phyloP scores from a whole-genome alignment of 2,329 filamentous ascomycete species.

The Raffaelea deltoideospora region DNA sequence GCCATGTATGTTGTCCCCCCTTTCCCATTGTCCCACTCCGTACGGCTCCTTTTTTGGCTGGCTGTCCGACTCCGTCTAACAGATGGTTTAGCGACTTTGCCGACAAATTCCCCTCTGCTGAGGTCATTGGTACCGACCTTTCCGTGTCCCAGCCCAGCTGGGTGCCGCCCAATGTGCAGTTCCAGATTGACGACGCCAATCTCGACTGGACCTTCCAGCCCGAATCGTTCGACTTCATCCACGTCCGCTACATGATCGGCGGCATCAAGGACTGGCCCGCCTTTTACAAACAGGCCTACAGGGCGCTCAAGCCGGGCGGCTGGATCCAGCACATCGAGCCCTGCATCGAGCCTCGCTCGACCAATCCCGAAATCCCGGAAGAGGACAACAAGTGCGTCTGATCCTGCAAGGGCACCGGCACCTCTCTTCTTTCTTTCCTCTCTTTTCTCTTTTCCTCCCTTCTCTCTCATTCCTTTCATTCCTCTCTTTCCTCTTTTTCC shows the following conservation, averaged over 20 bases:
- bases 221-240: conserved; percentile 31
- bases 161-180: conserved; percentile 42
- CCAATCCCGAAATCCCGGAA: no score
- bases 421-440: no score
- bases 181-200: conserved; percentile 38
- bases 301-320: conserved; percentile 33
- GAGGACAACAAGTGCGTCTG: no score
- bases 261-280: conserved; percentile 24
- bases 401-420: no score
- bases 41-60: no score
- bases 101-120: conserved; percentile 26
- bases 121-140: conserved; percentile 36
- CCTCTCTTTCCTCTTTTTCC: no score
- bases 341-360: no score
- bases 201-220: conserved; percentile 30
- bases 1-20: neutral
- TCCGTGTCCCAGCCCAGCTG: conserved; percentile 40
- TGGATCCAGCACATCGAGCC: conserved; percentile 35
- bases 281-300: conserved; percentile 25
- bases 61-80: no score
- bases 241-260: conserved; percentile 29
- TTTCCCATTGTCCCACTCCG: neutral
- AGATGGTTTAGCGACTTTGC: conserved; percentile 27
- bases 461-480: no score
- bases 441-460: no score